Base-by-base conservation (phyloP, 2,329 filamentous ascomycete genomes). In the Moelleriella libera region DNA sequence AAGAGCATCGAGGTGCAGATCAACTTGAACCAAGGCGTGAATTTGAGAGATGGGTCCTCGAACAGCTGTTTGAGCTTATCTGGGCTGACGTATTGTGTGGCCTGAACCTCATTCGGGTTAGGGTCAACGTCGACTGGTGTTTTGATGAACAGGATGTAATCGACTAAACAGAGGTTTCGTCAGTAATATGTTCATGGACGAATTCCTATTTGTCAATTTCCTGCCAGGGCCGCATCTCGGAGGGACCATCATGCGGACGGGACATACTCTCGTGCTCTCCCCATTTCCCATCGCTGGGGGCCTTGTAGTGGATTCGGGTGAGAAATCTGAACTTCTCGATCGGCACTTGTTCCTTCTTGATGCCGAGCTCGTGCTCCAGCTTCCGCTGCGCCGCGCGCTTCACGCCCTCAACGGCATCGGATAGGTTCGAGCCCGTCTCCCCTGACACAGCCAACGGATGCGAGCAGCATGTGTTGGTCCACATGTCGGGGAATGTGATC, bases 391-490 rank as follows among this genome's bases (percentile, higher is more conserved):
- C 92, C 41, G 92, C 92, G 50, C 84, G 81, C 74, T 94, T 94
- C 55, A 89, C 92, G 30, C 92, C 92, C 56, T 79, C 72, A 49
- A 97, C 72, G 5, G 89, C 85, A 54, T 87, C 85, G 45, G 82
- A 75, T 42, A 98, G 74, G 55, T 83, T 84, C 32, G 81, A 77
- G 52, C 92, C 92, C 30, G 88, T 94, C 78, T 98, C 92, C 54
- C 84, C 83, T 7, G 92, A 85, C 55, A 96, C 85, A 48, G 87
- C 86, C 51, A 98, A 76, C 5, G 92, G 92, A 67, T 98, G 92
- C 40, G 92, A 98, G 74, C 92, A 98, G 76, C 92, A 98, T 32
- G 92, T 98, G 70, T 98, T 98, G 53, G 92, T 98, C 92, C 92
- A 98, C 83, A 96, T 89, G 63, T 95, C 88, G 45, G 92, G 90